Conservation (phyloP, 306 rosid species). For the Ammopiptanthus mongolicus region DNA sequence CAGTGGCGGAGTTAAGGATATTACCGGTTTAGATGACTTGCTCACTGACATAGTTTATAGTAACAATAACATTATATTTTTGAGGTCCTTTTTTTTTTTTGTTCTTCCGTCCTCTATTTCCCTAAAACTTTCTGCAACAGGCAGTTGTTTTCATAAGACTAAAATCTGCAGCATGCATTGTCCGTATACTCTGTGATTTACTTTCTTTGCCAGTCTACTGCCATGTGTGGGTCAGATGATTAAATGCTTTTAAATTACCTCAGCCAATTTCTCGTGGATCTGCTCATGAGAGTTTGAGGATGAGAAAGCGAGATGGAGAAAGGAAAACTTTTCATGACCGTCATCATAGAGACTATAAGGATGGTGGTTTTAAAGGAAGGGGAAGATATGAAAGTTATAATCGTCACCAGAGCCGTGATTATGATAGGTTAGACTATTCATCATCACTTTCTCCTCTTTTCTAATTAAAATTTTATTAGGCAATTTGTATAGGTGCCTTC, state of each 20-base stretch:
- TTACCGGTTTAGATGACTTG: neutral
- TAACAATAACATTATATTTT: neutral
- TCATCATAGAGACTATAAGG: conserved; percentile 39
- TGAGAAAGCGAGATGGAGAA: conserved; percentile 41
- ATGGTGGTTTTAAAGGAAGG: conserved; percentile 49
- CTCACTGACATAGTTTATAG: neutral
- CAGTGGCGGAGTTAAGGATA: neutral
- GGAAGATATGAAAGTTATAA: conserved; percentile 29
- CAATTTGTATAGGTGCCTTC: neutral
- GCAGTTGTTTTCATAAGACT: neutral
- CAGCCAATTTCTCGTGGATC: conserved; percentile 49
- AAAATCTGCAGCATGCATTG: neutral
- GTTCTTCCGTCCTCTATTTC: neutral
- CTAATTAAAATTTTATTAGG: neutral
- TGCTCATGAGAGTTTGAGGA: conserved; percentile 42
- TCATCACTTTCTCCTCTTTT: neutral
- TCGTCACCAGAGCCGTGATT: conserved; percentile 33
- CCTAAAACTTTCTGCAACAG: neutral
- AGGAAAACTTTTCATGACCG: conserved; percentile 38
- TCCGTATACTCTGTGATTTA: neutral
- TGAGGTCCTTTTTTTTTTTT: neutral
- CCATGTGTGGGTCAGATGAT: neutral
- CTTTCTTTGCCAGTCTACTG: neutral
- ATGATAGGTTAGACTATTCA: conserved; percentile 47
- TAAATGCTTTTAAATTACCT: conserved; percentile 18